Evolutionary conservation across 2,329 filamentous ascomycete species (phyloP), one percentile per base, ranked within the genome.

Genomic region (Fusarium hostae): DNA sequence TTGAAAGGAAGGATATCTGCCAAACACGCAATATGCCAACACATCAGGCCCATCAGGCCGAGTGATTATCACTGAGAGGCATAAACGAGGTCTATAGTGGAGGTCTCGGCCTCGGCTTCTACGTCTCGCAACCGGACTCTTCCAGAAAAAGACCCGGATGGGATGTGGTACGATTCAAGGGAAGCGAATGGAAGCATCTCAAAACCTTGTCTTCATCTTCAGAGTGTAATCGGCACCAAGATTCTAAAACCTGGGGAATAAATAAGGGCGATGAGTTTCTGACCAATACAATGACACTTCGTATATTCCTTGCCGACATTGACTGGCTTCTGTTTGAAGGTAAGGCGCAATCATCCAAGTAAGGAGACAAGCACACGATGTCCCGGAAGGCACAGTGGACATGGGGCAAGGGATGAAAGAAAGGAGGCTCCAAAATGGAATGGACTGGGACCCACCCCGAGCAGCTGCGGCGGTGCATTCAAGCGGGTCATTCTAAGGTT

Each of bases 241-340:
- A 63, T 43, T 48, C 20, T 40, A 64, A 63, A 72, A 72, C 41
- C 66, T 54, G 70, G 70, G 70, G 66, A 71, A 68, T 20, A 37
- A 47, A 28, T 57, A 67, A 58, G 55, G 58, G 39, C 30, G 37
- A 35, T 32, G 18, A 37, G 39, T 24, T 20, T 30, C n/a, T 10
- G 34, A 44, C 64, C 69, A 72, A 67, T 69, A 22, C 63, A 22
- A 43, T 22, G 28, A 28, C 43, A 67, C 11, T 63, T 63, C 39
- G 52, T 63, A 40, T 40, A 48, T 48, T 47, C 50, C 48, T 63
- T 54, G 45, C 20, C 34, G 22, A n/a, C n/a, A 37, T 32, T 52
- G 39, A 44, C 24, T 34, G 43, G 45, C 34, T 32, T 44, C 30
- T 39, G 39, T 48, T 65, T 59, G 43, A 56, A 32, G 40, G 30